Percentiles rank a stretch among this genome's conserved stretches.
phyloP scores from a whole-genome alignment of 2,329 filamentous ascomycete species.

The Paecilomyces variotii region DNA sequence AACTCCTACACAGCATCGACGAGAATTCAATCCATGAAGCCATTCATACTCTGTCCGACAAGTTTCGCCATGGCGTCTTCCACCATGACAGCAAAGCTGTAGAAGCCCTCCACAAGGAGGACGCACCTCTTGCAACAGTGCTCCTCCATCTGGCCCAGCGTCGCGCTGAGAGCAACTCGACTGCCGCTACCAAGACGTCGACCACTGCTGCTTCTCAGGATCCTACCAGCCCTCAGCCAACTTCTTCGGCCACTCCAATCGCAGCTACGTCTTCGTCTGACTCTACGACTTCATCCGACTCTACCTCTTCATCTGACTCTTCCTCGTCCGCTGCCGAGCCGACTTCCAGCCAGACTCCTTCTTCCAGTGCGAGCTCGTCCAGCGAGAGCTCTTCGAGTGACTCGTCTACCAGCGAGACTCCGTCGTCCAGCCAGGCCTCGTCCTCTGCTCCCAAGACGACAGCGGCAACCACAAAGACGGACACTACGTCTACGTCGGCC shows the following conservation, averaged over 20 bases:
- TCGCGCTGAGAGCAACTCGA: constrained; percentile 22
- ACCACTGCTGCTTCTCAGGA: constrained; percentile 3
- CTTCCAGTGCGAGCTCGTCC: neutral
- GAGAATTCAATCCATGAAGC: constrained; percentile 57
- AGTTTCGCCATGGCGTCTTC: constrained; percentile 62
- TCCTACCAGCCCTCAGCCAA: constrained; percentile 3
- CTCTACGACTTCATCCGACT: constrained; percentile 7
- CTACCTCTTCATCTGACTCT: neutral
- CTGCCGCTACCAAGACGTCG: constrained; percentile 8
- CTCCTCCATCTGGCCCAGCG: constrained; percentile 59
- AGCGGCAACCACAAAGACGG: constrained; percentile 12
- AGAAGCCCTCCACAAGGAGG: constrained; percentile 53
- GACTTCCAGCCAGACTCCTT: neutral
- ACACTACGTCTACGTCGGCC: neutral
- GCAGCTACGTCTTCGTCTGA: constrained; percentile 8
- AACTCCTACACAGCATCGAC: constrained; percentile 50
- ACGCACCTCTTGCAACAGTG: constrained; percentile 55
- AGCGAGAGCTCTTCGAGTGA: neutral
- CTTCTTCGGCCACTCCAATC: neutral
- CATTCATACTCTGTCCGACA: constrained; percentile 54
- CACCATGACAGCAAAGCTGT: constrained; percentile 56
- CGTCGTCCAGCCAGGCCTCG: constrained; percentile 5
- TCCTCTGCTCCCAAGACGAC: constrained; percentile 8
- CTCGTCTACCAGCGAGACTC: neutral
- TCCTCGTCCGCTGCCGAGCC: constrained; percentile 8